Conservation (phyloP, 2,329 filamentous ascomycete genomes). For the Fusarium solani-melongenae region DNA sequence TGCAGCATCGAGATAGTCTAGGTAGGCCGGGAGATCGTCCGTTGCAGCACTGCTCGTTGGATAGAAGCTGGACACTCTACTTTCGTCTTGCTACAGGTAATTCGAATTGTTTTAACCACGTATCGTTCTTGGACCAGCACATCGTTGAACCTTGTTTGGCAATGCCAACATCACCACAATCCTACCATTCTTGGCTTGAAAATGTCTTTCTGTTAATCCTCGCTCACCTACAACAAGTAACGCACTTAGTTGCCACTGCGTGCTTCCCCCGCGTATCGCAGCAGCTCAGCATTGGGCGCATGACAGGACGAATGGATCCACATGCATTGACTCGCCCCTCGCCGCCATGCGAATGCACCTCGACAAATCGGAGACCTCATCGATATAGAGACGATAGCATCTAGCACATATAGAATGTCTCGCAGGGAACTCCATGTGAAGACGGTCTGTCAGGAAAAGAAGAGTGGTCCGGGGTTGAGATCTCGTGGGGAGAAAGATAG, state of each 20-base stretch:
- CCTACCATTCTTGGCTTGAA: neutral
- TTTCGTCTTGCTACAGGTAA: neutral
- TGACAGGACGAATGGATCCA: constrained; percentile 13
- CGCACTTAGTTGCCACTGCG: neutral
- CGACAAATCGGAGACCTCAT: constrained; percentile 12
- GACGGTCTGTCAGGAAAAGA: neutral
- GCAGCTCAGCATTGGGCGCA: neutral
- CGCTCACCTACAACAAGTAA: neutral
- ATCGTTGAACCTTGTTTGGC: neutral
- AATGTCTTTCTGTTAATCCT: neutral
- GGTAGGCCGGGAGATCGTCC: neutral
- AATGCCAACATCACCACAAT: neutral
- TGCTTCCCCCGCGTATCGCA: neutral
- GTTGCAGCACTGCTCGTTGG: neutral
- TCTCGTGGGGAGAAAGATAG: neutral
- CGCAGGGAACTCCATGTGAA: constrained; percentile 22
- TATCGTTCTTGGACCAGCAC: neutral
- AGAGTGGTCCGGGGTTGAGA: neutral
- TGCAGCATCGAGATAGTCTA: neutral
- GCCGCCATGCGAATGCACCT: constrained; percentile 12
- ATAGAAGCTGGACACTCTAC: neutral
- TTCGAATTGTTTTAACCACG: neutral
- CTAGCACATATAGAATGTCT: constrained; percentile 12
- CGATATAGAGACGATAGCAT: neutral
- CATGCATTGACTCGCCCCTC: constrained; percentile 13